Evolutionary conservation across 2,329 filamentous ascomycete species (phyloP).

Genomic region (Paramyrothecium roridum): DNA sequence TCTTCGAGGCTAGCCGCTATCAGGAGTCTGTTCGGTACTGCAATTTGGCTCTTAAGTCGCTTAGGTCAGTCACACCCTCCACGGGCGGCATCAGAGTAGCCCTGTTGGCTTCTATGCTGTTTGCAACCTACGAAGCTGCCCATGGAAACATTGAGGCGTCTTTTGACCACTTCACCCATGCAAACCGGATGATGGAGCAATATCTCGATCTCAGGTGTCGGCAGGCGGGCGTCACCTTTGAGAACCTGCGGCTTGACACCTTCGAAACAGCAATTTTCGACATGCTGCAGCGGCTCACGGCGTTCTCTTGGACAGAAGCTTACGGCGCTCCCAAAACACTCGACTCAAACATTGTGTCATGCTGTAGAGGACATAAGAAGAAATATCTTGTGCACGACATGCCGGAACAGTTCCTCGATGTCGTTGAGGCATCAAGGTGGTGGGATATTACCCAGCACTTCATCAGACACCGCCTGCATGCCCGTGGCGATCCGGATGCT

Average conservation of each 20-base stretch:
- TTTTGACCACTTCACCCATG: slow-evolving; percentile 13
- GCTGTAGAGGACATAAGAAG: slow-evolving; percentile 5
- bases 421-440: slow-evolving; percentile 11
- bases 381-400: slow-evolving; percentile 10
- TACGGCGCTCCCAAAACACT: slow-evolving; percentile 5
- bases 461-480: slow-evolving; percentile 4
- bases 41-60: slow-evolving; percentile 12
- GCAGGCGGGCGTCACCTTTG: slow-evolving; percentile 4
- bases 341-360: slow-evolving; percentile 2
- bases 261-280: slow-evolving; percentile 7
- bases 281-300: slow-evolving; percentile 15
- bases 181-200: slow-evolving; percentile 10
- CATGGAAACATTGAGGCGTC: slow-evolving; percentile 13
- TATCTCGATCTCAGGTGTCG: slow-evolving; percentile 12
- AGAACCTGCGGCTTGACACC: neutral
- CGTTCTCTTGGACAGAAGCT: slow-evolving; percentile 14
- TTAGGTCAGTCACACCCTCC: slow-evolving; percentile 3
- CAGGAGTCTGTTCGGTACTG: slow-evolving; percentile 11
- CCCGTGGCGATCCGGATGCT: too few species aligned
- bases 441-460: slow-evolving; percentile 15
- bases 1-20: neutral
- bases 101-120: slow-evolving; percentile 13
- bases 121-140: slow-evolving; percentile 16
- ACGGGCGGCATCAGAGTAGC: slow-evolving; percentile 8
- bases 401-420: slow-evolving; percentile 11